Conservation (phyloP, 192 early-diverging fungal species). For the Podila minutissima region DNA sequence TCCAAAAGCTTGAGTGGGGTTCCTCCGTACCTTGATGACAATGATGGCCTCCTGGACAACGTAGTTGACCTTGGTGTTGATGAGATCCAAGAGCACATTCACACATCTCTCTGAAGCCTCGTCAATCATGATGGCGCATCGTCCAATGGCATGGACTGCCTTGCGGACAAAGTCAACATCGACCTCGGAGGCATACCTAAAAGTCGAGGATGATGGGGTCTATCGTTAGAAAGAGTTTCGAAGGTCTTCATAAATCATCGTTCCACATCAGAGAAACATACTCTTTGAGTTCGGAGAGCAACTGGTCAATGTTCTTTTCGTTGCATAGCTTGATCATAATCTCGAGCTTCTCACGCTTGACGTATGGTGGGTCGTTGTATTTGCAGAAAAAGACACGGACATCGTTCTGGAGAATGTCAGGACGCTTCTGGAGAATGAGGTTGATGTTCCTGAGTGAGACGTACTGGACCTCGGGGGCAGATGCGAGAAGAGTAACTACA, state of each 20-base stretch:
- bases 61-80: slow-evolving; percentile 90
- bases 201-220: not conserved
- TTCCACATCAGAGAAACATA: slow-evolving; percentile 49
- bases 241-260: not conserved
- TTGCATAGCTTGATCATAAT: slow-evolving; percentile 91
- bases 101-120: slow-evolving; percentile 88
- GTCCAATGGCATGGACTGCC: slow-evolving; percentile 89
- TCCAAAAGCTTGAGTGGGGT: not conserved
- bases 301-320: slow-evolving; percentile 89
- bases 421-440: slow-evolving; percentile 90
- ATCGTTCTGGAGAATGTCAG: slow-evolving; percentile 89
- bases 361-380: slow-evolving; percentile 98
- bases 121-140: slow-evolving; percentile 92
- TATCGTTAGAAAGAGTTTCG: not conserved
- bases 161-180: slow-evolving; percentile 97
- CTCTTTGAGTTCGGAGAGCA: slow-evolving; percentile 95
- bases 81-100: slow-evolving; percentile 87
- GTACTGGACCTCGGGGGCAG: slow-evolving; percentile 95
- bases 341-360: slow-evolving; percentile 96
- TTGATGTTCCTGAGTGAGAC: slow-evolving; percentile 97
- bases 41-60: slow-evolving; percentile 93
- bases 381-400: slow-evolving; percentile 98
- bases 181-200: slow-evolving; percentile 92
- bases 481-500: slow-evolving; percentile 83
- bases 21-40: slow-evolving; percentile 79